Conservation (phyloP, 2,329 filamentous ascomycete species). For the Botrytis sinoallii region DNA sequence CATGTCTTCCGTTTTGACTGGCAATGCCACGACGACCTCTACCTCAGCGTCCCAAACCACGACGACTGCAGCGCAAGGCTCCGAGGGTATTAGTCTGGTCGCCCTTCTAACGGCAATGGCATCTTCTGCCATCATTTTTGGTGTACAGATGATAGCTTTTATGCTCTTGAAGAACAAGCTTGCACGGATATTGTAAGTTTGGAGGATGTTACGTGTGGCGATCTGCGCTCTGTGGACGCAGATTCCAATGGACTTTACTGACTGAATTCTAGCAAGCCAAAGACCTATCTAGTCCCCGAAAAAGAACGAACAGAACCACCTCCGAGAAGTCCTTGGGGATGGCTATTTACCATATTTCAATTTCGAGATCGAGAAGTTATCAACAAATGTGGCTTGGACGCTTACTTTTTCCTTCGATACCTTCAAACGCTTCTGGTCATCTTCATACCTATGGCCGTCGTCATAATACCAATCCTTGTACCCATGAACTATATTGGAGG, state of each 20-base stretch:
- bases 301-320: conserved; percentile 77
- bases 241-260: conserved; percentile 16
- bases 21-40: conserved; percentile 8
- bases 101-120: conserved; percentile 37
- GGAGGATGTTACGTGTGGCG: neutral
- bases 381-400: conserved; percentile 91
- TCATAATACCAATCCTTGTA: conserved; percentile 81
- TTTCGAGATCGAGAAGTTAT: conserved; percentile 79
- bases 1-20: conserved; percentile 13
- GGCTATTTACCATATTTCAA: conserved; percentile 59
- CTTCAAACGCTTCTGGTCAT: conserved; percentile 83
- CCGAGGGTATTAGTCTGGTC: conserved; percentile 36
- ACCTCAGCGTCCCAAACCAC: neutral
- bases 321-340: conserved; percentile 52
- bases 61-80: conserved; percentile 24
- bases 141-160: conserved; percentile 63
- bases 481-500: conserved; percentile 79
- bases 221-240: neutral
- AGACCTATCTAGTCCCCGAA: conserved; percentile 83
- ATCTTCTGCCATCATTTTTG: conserved; percentile 36
- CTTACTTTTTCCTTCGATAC: conserved; percentile 96
- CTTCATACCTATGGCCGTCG: conserved; percentile 74
- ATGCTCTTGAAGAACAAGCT: conserved; percentile 73
- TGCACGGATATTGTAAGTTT: conserved; percentile 73
- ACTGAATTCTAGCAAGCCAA: conserved; percentile 59